Conservation (phyloP, 2,329 filamentous ascomycete species). For the Epichloe hybrida region DNA sequence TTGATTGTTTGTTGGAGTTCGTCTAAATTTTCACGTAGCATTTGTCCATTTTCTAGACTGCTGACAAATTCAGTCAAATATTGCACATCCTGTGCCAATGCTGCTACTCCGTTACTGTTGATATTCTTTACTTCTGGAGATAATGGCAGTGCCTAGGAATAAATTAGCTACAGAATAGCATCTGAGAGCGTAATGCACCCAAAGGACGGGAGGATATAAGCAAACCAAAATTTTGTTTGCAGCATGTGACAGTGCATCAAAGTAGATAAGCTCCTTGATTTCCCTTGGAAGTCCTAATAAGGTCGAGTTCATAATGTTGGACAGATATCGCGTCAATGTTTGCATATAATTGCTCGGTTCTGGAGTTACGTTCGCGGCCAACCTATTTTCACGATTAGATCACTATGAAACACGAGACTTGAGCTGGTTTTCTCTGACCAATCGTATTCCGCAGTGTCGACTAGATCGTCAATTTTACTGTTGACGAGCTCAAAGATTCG, state of each 20-base stretch:
- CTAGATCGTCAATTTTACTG: constrained; percentile 93
- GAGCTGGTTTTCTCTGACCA: constrained; percentile 39
- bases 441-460: constrained; percentile 95
- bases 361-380: constrained; percentile 40
- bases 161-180: constrained; percentile 7
- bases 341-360: constrained; percentile 92
- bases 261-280: constrained; percentile 97
- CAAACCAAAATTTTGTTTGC: constrained; percentile 66
- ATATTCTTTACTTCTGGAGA: constrained; percentile 71
- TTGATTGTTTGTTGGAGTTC: constrained; percentile 88
- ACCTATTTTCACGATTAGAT: constrained; percentile 21
- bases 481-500: constrained; percentile 98
- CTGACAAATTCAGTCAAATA: constrained; percentile 81
- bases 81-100: constrained; percentile 68
- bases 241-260: constrained; percentile 86
- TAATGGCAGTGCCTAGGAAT: constrained; percentile 55
- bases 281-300: constrained; percentile 84
- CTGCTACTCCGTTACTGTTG: constrained; percentile 70
- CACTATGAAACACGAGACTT: neutral
- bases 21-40: constrained; percentile 77
- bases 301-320: constrained; percentile 93
- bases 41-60: constrained; percentile 69
- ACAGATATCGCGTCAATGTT: constrained; percentile 81
- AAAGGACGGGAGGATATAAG: neutral
- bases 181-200: no score